Percentiles rank a stretch among this genome's conserved stretches.
These are phyloP conservation scores for Solanum sitiens DNA, from an alignment of 257 asterid genomes.

Conservation along the genomic window DNA sequence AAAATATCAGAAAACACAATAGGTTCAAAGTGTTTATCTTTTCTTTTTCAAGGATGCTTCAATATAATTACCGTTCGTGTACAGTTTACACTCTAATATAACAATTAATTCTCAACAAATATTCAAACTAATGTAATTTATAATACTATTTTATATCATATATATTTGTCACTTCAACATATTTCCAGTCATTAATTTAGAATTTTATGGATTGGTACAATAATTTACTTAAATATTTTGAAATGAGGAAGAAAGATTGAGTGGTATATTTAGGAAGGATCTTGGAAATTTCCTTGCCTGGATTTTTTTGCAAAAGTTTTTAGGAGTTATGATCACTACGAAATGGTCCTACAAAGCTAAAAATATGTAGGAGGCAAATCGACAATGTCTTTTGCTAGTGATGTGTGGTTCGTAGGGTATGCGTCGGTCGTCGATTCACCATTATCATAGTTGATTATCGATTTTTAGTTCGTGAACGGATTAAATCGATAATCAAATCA, in stretches of 20 bases:
- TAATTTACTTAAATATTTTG: background rate
- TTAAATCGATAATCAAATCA: rapidly evolving
- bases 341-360: background rate
- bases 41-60: background rate
- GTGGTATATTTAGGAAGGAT: background rate
- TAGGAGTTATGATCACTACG: background rate
- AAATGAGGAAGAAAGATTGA: background rate
- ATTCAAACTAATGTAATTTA: background rate
- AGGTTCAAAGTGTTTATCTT: background rate
- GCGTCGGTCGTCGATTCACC: rapidly evolving
- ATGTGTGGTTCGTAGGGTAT: background rate
- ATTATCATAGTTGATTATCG: too few species aligned
- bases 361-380: background rate
- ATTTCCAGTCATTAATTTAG: background rate
- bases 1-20: background rate
- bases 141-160: background rate
- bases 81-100: background rate
- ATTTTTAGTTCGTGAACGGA: too few species aligned
- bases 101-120: background rate
- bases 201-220: background rate
- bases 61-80: background rate
- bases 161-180: background rate
- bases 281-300: background rate
- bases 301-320: background rate
- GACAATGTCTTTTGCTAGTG: background rate